These are phyloP conservation scores for Miamiensis avidus DNA, from an alignment of 169 alveolate genomes.

Conservation along the genomic window DNA sequence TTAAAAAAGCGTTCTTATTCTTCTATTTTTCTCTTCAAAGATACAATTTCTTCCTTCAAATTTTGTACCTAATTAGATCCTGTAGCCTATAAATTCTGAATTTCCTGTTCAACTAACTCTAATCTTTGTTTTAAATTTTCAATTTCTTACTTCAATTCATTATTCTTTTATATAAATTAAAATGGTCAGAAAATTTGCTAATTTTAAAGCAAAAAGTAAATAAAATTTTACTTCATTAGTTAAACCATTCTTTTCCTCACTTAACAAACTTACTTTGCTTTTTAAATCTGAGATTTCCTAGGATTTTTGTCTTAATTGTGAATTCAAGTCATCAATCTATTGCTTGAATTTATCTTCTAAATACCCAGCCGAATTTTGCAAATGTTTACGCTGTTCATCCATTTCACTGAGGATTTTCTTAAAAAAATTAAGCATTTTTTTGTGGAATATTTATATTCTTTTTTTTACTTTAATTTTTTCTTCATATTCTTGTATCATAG, in stretches of 20 bases:
- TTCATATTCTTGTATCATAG: constrained; percentile 50
- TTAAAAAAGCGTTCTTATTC: constrained; percentile 42
- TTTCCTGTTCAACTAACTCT: constrained; percentile 23
- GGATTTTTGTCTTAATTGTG: neutral
- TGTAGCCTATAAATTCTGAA: constrained; percentile 5
- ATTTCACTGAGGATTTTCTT: constrained; percentile 49
- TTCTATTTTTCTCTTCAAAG: constrained; percentile 28
- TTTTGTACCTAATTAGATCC: constrained; percentile 2
- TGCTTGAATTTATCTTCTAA: constrained; percentile 27
- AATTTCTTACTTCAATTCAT: constrained; percentile 29
- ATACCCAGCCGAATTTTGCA: constrained; percentile 64
- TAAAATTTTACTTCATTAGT: neutral
- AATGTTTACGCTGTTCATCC: constrained; percentile 57
- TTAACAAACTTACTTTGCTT: neutral
- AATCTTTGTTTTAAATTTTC: constrained; percentile 28
- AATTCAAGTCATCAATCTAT: constrained; percentile 1
- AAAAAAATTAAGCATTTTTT: too few species aligned
- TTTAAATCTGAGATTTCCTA: neutral
- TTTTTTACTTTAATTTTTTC: constrained; percentile 30
- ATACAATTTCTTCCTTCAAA: constrained; percentile 40
- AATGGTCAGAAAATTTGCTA: neutral
- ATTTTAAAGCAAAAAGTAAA: neutral
- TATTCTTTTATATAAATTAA: neutral
- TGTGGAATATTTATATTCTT: neutral
- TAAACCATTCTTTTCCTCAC: neutral